phyloP scores from a whole-genome alignment of 2,329 filamentous ascomycete genomes.

The Fusarium sp. region DNA sequence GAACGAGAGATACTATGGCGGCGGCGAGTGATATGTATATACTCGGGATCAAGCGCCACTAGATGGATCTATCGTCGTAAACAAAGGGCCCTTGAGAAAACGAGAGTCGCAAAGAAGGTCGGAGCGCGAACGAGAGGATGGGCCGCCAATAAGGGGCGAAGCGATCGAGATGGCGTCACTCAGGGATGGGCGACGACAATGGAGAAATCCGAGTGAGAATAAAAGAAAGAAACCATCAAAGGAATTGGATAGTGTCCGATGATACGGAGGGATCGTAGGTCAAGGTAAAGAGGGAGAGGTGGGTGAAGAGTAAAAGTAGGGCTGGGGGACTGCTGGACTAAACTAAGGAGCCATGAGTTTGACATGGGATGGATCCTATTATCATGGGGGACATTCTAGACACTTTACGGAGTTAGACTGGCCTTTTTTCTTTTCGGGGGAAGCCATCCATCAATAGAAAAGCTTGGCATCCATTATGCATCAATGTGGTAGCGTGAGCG shows the following conservation, averaged over 20 bases:
- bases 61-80: constrained; percentile 6
- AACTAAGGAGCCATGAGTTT: constrained; percentile 41
- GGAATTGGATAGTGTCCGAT: constrained; percentile 35
- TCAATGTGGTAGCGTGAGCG: constrained; percentile 6
- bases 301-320: constrained; percentile 32
- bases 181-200: constrained; percentile 36
- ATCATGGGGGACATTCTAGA: constrained; percentile 41
- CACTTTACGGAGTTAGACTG: not conserved
- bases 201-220: constrained; percentile 15
- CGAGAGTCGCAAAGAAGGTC: constrained; percentile 32
- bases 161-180: constrained; percentile 37
- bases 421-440: constrained; percentile 12
- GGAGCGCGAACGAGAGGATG: constrained; percentile 30
- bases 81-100: constrained; percentile 32
- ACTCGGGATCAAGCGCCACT: constrained; percentile 23
- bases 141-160: constrained; percentile 39
- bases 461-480: constrained; percentile 30
- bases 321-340: constrained; percentile 39
- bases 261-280: constrained; percentile 20
- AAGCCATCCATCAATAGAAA: constrained; percentile 24
- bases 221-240: constrained; percentile 30
- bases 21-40: not conserved
- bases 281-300: constrained; percentile 3
- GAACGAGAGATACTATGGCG: constrained; percentile 17
- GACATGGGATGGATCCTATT: constrained; percentile 36